Percentiles rank a stretch among this genome's conserved stretches.
These are phyloP conservation scores for Blastomyces parvus DNA, from an alignment of 2,329 filamentous ascomycete species.

Conservation along the genomic window DNA sequence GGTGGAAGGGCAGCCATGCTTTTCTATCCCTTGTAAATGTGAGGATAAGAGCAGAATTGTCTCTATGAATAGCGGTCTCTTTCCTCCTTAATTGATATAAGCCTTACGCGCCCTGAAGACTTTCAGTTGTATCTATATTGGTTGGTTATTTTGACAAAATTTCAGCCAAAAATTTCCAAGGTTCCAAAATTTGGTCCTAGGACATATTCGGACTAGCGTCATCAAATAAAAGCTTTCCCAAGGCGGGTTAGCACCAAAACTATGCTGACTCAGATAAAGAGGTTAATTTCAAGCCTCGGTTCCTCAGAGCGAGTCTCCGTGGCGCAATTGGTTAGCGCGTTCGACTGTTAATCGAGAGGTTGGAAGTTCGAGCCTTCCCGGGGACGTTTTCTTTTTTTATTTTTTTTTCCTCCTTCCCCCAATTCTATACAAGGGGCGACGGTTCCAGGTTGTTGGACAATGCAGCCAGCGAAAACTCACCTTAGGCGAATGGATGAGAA, in stretches of 20 bases:
- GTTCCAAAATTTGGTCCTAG: neutral
- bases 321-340: slow-evolving; percentile 14
- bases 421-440: neutral
- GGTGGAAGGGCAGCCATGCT: neutral
- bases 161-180: neutral
- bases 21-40: neutral
- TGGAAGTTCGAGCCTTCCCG: slow-evolving; percentile 36
- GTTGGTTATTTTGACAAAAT: neutral
- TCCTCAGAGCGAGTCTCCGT: slow-evolving; percentile 5
- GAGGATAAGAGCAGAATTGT: neutral
- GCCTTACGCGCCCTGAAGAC: neutral
- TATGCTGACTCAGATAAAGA: neutral
- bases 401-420: neutral
- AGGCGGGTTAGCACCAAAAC: neutral
- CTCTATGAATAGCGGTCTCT: neutral
- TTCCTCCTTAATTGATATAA: neutral
- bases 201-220: neutral
- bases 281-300: neutral
- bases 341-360: slow-evolving; percentile 22
- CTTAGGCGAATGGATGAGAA: neutral
- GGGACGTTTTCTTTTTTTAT: slow-evolving; percentile 21
- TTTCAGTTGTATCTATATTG: neutral
- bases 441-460: neutral
- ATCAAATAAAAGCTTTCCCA: neutral
- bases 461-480: neutral